phyloP scores from a whole-genome alignment of 768 basidiomycete species.

The Zangia roseola region DNA sequence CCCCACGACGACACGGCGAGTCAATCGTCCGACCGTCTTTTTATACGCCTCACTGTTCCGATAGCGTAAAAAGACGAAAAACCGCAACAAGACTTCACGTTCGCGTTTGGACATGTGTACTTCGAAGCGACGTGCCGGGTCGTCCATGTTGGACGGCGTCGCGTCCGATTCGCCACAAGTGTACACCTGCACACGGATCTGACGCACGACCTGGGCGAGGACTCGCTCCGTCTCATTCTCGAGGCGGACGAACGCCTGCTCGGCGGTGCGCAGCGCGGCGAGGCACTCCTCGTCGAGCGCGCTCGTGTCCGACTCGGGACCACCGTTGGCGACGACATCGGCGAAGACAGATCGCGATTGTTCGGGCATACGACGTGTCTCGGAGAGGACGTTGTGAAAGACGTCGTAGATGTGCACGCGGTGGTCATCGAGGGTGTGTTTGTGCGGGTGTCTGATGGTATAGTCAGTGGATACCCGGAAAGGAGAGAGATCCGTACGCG shows the following conservation, averaged over 20 bases:
- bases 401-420: conserved; percentile 54
- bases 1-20: conserved; percentile 23
- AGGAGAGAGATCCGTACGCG: conserved; percentile 31
- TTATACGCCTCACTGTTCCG: conserved; percentile 51
- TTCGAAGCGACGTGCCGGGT: conserved; percentile 16
- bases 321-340: conserved; percentile 31
- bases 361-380: conserved; percentile 41
- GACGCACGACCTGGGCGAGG: conserved; percentile 36
- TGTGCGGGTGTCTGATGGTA: conserved; percentile 25
- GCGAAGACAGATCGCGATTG: conserved; percentile 40
- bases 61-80: conserved; percentile 56
- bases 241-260: conserved; percentile 42
- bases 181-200: conserved; percentile 17
- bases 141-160: neutral
- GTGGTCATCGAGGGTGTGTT: conserved; percentile 32
- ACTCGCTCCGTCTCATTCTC: conserved; percentile 42
- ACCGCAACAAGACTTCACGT: conserved; percentile 45
- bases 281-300: conserved; percentile 37
- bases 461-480: neutral
- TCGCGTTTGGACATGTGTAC: conserved; percentile 20
- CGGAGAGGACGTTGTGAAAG: conserved; percentile 48
- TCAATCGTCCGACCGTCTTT: conserved; percentile 34
- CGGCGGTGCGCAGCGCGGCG: conserved; percentile 40
- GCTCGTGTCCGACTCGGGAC: conserved; percentile 1
- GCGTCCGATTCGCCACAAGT: neutral